These are phyloP conservation scores for Syncephalastrum racemosum DNA, from an alignment of 371 early-diverging fungal species.

Conservation along the genomic window DNA sequence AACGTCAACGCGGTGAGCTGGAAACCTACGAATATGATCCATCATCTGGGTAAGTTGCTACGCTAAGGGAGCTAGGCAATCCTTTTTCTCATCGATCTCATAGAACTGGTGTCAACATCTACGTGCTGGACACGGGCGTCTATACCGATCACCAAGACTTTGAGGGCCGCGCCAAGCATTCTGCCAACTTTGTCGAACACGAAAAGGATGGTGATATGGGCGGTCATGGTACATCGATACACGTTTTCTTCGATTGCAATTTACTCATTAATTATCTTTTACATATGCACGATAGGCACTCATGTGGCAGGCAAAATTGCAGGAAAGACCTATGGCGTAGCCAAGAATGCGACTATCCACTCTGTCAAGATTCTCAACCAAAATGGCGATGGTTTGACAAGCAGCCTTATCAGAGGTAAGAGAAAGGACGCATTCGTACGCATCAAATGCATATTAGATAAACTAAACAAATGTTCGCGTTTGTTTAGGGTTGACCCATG, in stretches of 20 bases:
- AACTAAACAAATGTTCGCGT: constrained; percentile 6
- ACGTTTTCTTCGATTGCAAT: background rate
- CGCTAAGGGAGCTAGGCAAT: background rate
- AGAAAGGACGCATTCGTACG: background rate
- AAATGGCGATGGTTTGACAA: constrained; percentile 55
- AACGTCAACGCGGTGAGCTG: constrained; percentile 4
- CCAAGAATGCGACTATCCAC: constrained; percentile 69
- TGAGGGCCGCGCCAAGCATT: constrained; percentile 69
- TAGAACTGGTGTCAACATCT: constrained; percentile 21
- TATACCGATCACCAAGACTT: constrained; percentile 72
- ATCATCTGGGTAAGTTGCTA: constrained; percentile 15
- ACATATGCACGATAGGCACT: constrained; percentile 48
- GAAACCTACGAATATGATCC: constrained; percentile 13
- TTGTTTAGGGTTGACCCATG: constrained; percentile 19
- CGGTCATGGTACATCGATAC: constrained; percentile 66
- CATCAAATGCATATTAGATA: background rate
- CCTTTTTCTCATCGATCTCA: background rate
- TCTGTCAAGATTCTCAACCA: constrained; percentile 69
- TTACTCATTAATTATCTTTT: constrained; percentile 49
- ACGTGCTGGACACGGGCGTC: constrained; percentile 57
- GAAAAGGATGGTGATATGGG: constrained; percentile 63
- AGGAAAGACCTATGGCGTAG: constrained; percentile 71
- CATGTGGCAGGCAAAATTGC: constrained; percentile 79
- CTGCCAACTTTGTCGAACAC: constrained; percentile 46
- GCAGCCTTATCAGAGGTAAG: constrained; percentile 64